phyloP scores from a whole-genome alignment of 306 rosid species.

The Vicia faba region DNA sequence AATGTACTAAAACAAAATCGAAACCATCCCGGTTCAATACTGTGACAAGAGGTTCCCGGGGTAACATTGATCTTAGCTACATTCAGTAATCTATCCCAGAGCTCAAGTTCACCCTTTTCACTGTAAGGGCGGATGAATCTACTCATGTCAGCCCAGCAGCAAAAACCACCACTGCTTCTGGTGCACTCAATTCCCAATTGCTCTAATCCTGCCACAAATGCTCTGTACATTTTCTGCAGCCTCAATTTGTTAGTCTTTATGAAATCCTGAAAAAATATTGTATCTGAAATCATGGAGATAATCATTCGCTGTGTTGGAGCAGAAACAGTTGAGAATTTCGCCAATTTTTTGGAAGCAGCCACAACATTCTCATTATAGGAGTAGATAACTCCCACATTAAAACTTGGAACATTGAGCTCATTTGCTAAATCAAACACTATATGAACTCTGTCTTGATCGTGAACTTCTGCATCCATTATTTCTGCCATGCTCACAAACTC shows the following conservation, averaged over 20 bases:
- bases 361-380: conserved; percentile 76
- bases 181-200: conserved; percentile 70
- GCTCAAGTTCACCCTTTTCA: conserved; percentile 93
- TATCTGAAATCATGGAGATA: conserved; percentile 77
- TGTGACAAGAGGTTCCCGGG: conserved; percentile 85
- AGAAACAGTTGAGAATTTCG: conserved; percentile 74
- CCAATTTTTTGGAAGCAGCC: conserved; percentile 65
- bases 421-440: conserved; percentile 71
- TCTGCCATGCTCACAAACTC: conserved; percentile 78
- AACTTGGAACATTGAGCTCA: conserved; percentile 81
- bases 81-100: conserved; percentile 85
- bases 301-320: conserved; percentile 74
- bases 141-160: conserved; percentile 94
- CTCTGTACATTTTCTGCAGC: conserved; percentile 48
- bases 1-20: conserved; percentile 70
- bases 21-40: conserved; percentile 95
- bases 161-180: conserved; percentile 75
- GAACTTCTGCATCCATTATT: conserved; percentile 64
- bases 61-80: conserved; percentile 73
- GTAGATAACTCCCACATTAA: conserved; percentile 73
- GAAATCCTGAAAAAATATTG: conserved; percentile 56
- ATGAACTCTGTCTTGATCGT: conserved; percentile 77
- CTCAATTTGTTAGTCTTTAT: conserved; percentile 52
- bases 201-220: conserved; percentile 71
- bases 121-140: conserved; percentile 62